Conservation (phyloP, 2,329 filamentous ascomycete species). For the Byssothecium circinans region DNA sequence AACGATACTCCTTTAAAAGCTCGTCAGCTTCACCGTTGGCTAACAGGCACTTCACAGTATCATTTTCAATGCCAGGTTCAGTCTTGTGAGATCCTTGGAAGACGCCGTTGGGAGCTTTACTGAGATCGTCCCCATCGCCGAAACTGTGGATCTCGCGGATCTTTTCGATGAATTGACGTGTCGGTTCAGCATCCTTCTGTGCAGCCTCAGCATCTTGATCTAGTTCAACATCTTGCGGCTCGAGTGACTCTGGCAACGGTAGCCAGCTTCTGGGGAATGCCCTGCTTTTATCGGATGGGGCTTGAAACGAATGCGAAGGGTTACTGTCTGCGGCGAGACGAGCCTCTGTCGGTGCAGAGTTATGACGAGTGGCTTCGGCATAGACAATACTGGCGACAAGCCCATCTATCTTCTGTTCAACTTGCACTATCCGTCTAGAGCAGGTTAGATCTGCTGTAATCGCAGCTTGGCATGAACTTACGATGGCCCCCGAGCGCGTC, state of each 20-base stretch:
- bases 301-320: neutral
- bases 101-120: slow-evolving; percentile 12
- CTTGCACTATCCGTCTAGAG: slow-evolving; percentile 37
- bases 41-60: slow-evolving; percentile 22
- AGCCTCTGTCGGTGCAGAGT: neutral
- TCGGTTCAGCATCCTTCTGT: slow-evolving; percentile 16
- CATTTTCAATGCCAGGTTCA: slow-evolving; percentile 27
- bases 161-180: slow-evolving; percentile 28
- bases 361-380: slow-evolving; percentile 6
- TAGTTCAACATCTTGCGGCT: slow-evolving; percentile 1
- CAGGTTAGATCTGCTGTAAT: neutral
- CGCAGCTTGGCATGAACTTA: slow-evolving; percentile 18
- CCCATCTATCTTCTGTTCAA: slow-evolving; percentile 41
- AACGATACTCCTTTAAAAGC: slow-evolving; percentile 28
- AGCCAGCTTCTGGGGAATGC: slow-evolving; percentile 33
- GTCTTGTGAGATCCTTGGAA: slow-evolving; percentile 19
- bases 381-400: slow-evolving; percentile 35
- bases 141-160: slow-evolving; percentile 32
- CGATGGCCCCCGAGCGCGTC: slow-evolving; percentile 36
- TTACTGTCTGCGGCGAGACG: neutral
- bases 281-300: neutral
- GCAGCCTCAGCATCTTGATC: slow-evolving; percentile 7
- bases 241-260: slow-evolving; percentile 27
- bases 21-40: slow-evolving; percentile 27
- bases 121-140: slow-evolving; percentile 16